phyloP scores from a whole-genome alignment of 768 basidiomycete species.

The Lactarius psammicola region DNA sequence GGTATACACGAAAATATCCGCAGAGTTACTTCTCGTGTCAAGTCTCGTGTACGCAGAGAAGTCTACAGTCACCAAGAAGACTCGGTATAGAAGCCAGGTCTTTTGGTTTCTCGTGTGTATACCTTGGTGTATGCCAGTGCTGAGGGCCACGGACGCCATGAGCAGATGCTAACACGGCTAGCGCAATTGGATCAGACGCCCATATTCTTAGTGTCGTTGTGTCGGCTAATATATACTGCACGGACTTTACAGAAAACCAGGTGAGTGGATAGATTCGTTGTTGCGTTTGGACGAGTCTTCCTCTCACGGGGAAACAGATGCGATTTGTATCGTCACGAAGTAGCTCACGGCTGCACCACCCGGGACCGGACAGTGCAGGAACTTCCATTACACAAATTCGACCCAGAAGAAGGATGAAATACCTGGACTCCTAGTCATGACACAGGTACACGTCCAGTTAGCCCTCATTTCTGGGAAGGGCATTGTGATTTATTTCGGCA shows the following conservation, averaged over 20 bases:
- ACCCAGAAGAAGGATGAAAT: background rate
- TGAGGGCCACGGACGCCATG: background rate
- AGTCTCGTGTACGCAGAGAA: no score
- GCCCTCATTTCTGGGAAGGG: background rate
- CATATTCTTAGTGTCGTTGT: background rate
- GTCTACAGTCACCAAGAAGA: background rate
- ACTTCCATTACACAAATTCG: background rate
- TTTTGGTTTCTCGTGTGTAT: background rate
- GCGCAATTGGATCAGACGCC: background rate
- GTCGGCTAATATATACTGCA: background rate
- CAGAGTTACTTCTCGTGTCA: no score
- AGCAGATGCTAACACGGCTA: background rate
- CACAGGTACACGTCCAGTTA: background rate
- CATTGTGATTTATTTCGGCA: background rate
- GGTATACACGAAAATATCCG: no score
- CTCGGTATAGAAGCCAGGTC: background rate
- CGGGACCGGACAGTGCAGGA: background rate
- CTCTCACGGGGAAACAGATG: background rate
- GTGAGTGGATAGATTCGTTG: background rate
- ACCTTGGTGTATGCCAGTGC: no score
- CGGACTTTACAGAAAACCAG: background rate
- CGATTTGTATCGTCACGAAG: background rate
- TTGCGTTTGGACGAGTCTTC: background rate
- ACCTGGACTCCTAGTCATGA: background rate
- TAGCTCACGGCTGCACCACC: background rate